phyloP scores from a whole-genome alignment of 2,329 filamentous ascomycete genomes.

The Talaromyces sp. region DNA sequence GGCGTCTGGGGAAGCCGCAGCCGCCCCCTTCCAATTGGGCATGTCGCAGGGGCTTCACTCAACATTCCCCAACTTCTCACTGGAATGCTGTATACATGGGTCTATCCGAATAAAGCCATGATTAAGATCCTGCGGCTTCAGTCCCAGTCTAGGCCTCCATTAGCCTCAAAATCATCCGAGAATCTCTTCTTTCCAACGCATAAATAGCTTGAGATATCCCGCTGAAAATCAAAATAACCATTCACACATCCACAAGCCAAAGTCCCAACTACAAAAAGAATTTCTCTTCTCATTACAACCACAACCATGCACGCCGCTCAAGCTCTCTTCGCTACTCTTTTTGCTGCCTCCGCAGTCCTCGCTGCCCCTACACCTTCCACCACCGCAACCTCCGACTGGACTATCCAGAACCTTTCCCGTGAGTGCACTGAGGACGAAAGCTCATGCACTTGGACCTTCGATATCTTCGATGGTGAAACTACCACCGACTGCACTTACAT shows the following conservation, averaged over 20 bases:
- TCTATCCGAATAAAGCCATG: not conserved
- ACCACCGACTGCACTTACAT: conserved; percentile 3
- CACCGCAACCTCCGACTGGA: not conserved
- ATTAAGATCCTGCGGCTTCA: not conserved
- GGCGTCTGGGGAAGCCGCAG: conserved; percentile 7
- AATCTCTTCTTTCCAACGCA: no score
- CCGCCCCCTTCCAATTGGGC: not conserved
- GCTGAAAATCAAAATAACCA: not conserved
- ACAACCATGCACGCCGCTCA: conserved; percentile 2
- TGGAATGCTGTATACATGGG: not conserved
- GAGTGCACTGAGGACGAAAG: conserved; percentile 1
- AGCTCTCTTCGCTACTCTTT: conserved; percentile 2
- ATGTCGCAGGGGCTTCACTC: not conserved
- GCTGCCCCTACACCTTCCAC: not conserved
- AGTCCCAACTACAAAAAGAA: not conserved
- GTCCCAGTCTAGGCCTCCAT: not conserved
- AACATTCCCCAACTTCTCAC: not conserved
- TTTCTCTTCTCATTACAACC: not conserved
- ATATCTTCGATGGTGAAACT: conserved; percentile 1
- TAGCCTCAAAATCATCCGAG: no score
- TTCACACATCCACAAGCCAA: not conserved
- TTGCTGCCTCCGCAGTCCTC: conserved; percentile 2
- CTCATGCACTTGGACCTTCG: conserved; percentile 7
- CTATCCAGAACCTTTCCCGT: conserved; percentile 1
- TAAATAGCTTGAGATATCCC: conserved; percentile 1